These are phyloP conservation scores for Fraxinus sp. DNA, from an alignment of 305 asterid genomes.

Conservation along the genomic window DNA sequence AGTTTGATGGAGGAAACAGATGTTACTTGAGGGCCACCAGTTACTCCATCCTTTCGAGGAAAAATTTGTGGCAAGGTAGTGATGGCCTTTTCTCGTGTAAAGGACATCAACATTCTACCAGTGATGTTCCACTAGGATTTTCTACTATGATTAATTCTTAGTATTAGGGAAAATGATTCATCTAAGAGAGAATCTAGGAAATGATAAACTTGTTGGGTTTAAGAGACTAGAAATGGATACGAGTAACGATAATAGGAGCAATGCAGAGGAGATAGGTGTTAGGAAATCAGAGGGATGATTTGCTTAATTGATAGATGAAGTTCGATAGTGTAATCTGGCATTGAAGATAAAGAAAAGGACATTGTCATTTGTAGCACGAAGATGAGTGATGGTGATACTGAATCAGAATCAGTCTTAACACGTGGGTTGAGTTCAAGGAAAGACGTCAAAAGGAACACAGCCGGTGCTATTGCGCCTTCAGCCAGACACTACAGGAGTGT, in stretches of 20 bases:
- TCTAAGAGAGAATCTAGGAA: neutral
- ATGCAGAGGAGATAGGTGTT: neutral
- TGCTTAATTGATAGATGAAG: too few species aligned
- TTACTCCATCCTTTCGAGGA: too few species aligned
- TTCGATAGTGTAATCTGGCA: too few species aligned
- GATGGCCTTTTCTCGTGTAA: too few species aligned
- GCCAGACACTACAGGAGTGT: slow-evolving; percentile 61
- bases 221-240: neutral
- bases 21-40: too few species aligned
- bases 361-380: slow-evolving; percentile 23
- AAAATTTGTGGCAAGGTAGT: too few species aligned
- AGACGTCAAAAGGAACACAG: slow-evolving; percentile 49
- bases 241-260: neutral
- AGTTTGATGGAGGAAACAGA: too few species aligned
- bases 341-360: neutral
- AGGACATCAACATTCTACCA: too few species aligned
- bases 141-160: neutral
- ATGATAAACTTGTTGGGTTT: neutral
- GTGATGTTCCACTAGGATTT: neutral
- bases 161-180: neutral
- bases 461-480: slow-evolving; percentile 51
- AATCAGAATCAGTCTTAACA: slow-evolving; percentile 35
- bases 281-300: too few species aligned
- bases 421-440: slow-evolving; percentile 30
- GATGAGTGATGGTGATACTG: slow-evolving; percentile 31